phyloP scores from a whole-genome alignment of 2,329 filamentous ascomycete species.

The Amauroascus niger region DNA sequence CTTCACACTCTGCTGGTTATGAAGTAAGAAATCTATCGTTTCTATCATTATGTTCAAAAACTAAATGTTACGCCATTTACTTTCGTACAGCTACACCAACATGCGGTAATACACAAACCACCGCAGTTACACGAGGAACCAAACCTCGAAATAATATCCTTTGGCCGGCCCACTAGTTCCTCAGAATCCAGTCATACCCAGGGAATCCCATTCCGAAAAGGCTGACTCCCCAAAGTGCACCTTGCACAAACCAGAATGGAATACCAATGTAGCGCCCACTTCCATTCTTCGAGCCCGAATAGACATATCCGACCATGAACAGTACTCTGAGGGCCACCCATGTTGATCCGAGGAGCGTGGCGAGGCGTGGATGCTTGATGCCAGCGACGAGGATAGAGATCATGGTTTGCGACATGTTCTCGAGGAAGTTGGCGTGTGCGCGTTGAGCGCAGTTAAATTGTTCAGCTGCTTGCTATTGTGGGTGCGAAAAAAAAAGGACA shows the following conservation, averaged over 20 bases:
- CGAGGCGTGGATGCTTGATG: slow-evolving; percentile 43
- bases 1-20: no score
- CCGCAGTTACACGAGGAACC: no score
- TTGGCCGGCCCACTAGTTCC: neutral
- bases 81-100: neutral
- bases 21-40: neutral
- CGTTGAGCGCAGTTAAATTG: slow-evolving; percentile 48
- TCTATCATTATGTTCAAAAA: neutral
- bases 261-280: slow-evolving; percentile 29
- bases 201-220: slow-evolving; percentile 24
- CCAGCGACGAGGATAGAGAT: slow-evolving; percentile 46
- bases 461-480: slow-evolving; percentile 33
- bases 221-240: slow-evolving; percentile 32
- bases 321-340: slow-evolving; percentile 45
- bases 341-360: slow-evolving; percentile 37
- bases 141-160: no score
- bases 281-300: slow-evolving; percentile 31
- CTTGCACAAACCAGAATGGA: slow-evolving; percentile 34
- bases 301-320: slow-evolving; percentile 43
- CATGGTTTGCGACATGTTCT: slow-evolving; percentile 47
- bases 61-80: neutral
- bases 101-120: neutral
- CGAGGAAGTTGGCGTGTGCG: slow-evolving; percentile 50
- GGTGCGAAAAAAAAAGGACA: neutral
- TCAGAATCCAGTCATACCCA: slow-evolving; percentile 4